Evolutionary conservation across 2,329 filamentous ascomycete genomes (phyloP), one percentile per base, ranked within the genome.

Genomic region (Didymella sp.): DNA sequence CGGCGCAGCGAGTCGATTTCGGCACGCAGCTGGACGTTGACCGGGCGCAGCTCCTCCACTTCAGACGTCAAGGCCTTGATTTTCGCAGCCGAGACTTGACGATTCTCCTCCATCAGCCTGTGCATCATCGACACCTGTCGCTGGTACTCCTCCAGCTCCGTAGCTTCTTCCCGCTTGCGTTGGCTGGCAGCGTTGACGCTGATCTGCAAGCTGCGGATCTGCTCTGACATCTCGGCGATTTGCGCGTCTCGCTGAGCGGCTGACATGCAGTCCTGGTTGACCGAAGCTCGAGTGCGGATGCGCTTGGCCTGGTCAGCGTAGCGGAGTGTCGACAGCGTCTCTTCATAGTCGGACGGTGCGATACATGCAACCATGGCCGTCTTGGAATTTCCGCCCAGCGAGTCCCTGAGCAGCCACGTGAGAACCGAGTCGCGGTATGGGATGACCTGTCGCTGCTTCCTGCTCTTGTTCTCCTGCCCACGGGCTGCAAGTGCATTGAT

Each of bases 311-410:
- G 94, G 76, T 99, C 94, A 19, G 95, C 95, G 76, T 99, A 99
- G 33, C 95, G 91, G 12, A 99, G 86, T 1, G 95, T 99, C 2
- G 92, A 96, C 1, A 99, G 84, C 0, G 95, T 99, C 76, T 99
- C 95, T 55, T 99, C 95, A 73, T 99, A 98, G 78, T 99, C 95
- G 0, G 91, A 89, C 0, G 95, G 95, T 5, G 92, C 89, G 67
- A 99, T 96, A 75, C 95, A 98, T 8, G 95, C 95, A 69, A 99
- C 97, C 95, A 99, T 99, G 60, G 95, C 95, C 9, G 95, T 99
- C 78, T 98, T 99, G 72, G 89, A 94, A 82, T 99, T 99, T 52
- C 95, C 95, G 12, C 95, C 95, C 0, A 99, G 82, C 1, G 91
- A 96, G 77, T 99, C 95, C 75, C 98, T 98, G 62, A 99, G 84